Conservation (phyloP, 441 rosid species). For the Populus hybrid region DNA sequence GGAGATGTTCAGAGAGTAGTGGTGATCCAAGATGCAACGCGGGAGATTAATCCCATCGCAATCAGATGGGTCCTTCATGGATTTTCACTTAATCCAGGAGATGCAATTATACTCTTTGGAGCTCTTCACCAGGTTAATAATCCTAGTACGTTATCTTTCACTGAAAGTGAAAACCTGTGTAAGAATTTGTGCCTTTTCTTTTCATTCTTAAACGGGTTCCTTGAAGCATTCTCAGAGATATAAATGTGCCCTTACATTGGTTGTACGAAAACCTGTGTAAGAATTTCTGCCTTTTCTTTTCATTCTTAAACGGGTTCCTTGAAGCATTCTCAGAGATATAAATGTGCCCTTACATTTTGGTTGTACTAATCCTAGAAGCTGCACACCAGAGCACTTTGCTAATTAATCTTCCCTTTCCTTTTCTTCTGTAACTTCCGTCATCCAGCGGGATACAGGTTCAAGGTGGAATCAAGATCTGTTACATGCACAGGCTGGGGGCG, state of each 20-base stretch:
- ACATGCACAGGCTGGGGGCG: no score
- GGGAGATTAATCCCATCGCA: constrained; percentile 34
- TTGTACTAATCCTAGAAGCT: background rate
- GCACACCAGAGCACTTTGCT: background rate
- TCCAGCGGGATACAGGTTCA: constrained; percentile 55
- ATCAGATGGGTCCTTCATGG: constrained; percentile 32
- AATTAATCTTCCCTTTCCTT: background rate
- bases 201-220: no score
- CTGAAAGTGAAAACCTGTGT: no score
- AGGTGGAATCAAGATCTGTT: no score
- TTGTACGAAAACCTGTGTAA: constrained; percentile 28
- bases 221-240: no score
- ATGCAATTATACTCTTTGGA: constrained; percentile 38
- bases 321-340: background rate
- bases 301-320: background rate
- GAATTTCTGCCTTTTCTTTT: constrained; percentile 5
- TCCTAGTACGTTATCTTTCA: constrained; percentile 54
- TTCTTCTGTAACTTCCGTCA: background rate
- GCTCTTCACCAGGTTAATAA: constrained; percentile 54
- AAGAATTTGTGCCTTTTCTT: no score
- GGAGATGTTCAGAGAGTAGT: constrained; percentile 37
- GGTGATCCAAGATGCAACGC: constrained; percentile 56
- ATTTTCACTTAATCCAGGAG: constrained; percentile 48
- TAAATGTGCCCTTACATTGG: no score
- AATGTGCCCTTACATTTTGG: background rate